phyloP scores from a whole-genome alignment of 1,284 basidiomycete species.

The Heimioporus retisporus region DNA sequence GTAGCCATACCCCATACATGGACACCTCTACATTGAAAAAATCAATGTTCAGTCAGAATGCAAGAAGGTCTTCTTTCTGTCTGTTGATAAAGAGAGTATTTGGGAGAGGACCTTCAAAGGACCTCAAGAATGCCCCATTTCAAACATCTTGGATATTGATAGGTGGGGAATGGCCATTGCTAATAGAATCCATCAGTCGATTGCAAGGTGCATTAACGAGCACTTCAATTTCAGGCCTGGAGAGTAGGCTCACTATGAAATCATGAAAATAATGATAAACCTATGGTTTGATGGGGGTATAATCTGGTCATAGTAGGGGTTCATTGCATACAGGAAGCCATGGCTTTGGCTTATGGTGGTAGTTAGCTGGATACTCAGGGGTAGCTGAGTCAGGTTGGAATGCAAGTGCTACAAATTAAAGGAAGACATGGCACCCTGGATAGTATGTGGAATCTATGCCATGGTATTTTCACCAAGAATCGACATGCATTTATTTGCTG shows the following conservation, averaged over 20 bases:
- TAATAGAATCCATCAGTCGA: constrained; percentile 3
- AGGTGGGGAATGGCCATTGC: not conserved
- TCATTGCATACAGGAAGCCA: constrained; percentile 5
- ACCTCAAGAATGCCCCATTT: constrained; percentile 10
- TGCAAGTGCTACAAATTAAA: not conserved
- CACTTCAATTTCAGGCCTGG: constrained; percentile 1
- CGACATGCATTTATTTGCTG: not conserved
- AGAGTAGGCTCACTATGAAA: constrained; percentile 2
- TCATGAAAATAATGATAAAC: constrained; percentile 13
- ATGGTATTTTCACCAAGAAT: not conserved
- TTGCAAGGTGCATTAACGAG: constrained; percentile 12
- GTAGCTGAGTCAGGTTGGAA: not conserved
- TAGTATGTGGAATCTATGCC: not conserved
- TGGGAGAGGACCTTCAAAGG: not conserved
- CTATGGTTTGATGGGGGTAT: constrained; percentile 14
- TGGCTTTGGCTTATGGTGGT: not conserved
- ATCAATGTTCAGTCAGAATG: not conserved
- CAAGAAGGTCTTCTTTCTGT: not conserved
- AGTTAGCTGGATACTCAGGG: not conserved
- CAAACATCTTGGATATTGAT: constrained; percentile 9
- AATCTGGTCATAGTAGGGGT: not conserved
- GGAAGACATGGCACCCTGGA: not conserved
- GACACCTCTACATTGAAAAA: constrained; percentile 1
- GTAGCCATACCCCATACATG: not conserved
- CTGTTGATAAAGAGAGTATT: constrained; percentile 1